These are phyloP conservation scores for Meripilus lineatus DNA, from an alignment of 1,284 basidiomycete genomes.

Conservation along the genomic window DNA sequence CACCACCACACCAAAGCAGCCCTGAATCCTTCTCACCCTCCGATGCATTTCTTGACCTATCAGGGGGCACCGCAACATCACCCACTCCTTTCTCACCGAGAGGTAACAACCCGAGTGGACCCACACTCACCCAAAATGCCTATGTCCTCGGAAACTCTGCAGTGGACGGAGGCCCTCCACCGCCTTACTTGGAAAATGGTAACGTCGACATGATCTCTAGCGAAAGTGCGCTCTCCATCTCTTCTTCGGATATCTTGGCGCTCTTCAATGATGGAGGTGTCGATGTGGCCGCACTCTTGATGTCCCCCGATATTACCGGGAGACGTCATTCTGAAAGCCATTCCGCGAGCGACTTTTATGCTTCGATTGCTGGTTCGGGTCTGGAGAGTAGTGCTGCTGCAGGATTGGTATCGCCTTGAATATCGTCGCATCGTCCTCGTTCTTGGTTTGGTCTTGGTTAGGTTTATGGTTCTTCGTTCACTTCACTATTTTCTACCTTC, in stretches of 20 bases:
- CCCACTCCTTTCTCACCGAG: conserved; percentile 13
- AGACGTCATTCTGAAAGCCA: neutral
- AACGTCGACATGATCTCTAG: conserved; percentile 16
- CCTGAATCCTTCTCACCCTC: conserved; percentile 60
- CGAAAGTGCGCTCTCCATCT: conserved; percentile 23
- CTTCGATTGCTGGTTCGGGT: neutral
- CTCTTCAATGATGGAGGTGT: conserved; percentile 30
- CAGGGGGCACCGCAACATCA: conserved; percentile 21
- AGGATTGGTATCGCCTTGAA: neutral
- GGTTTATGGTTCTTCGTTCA: neutral
- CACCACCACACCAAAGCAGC: conserved; percentile 53
- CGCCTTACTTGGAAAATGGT: conserved; percentile 24
- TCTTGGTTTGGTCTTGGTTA: too few relatives aligned
- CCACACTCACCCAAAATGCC: conserved; percentile 12
- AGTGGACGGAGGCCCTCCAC: neutral
- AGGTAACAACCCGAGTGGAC: neutral
- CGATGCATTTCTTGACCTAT: conserved; percentile 51
- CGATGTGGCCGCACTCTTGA: conserved; percentile 28
- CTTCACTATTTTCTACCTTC: neutral
- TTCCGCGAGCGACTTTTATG: conserved; percentile 6
- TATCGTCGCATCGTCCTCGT: neutral
- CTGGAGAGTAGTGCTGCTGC: neutral
- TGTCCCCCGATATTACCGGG: conserved; percentile 19
- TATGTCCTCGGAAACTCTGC: conserved; percentile 20
- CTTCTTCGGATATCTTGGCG: conserved; percentile 30